A percentile compares a stretch with the other conserved stretches of the same genome.
These are phyloP conservation scores for Imleria badia DNA, from an alignment of 768 basidiomycete species.

Conservation along the genomic window DNA sequence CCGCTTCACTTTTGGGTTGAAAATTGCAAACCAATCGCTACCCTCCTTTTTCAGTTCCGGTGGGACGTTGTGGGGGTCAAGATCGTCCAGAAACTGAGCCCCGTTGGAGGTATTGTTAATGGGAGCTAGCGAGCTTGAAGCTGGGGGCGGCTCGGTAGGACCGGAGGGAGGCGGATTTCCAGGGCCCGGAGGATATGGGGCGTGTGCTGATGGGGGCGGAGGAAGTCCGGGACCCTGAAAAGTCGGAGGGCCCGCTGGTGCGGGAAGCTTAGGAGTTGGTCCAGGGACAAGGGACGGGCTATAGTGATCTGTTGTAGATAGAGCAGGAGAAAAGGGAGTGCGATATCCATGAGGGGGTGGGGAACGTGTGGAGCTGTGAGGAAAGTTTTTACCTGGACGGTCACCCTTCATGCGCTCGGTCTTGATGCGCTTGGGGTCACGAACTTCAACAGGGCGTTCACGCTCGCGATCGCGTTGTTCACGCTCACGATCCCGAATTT, in stretches of 20 bases:
- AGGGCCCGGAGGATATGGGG: constrained; percentile 32
- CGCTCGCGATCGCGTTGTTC: constrained; percentile 45
- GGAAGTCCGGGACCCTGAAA: constrained; percentile 39
- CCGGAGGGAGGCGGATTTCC: constrained; percentile 33
- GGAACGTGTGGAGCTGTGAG: constrained; percentile 26
- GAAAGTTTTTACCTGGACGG: constrained; percentile 40
- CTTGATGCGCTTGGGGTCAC: constrained; percentile 65
- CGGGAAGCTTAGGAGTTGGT: constrained; percentile 38
- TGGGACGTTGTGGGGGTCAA: constrained; percentile 35
- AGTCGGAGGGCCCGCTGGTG: constrained; percentile 28
- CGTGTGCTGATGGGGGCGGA: constrained; percentile 33
- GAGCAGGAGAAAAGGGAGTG: constrained; percentile 23
- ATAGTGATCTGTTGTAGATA: constrained; percentile 33
- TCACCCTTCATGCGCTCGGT: constrained; percentile 48
- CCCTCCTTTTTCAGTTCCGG: constrained; percentile 57
- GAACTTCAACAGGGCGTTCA: constrained; percentile 44
- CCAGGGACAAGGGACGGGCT: constrained; percentile 39
- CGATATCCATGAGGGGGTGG: constrained; percentile 35
- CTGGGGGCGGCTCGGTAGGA: constrained; percentile 24
- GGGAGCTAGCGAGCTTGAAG: constrained; percentile 26
- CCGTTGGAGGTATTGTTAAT: constrained; percentile 29
- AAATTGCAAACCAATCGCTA: constrained; percentile 85
- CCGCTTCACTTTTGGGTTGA: constrained; percentile 78
- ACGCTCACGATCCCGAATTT: constrained; percentile 36
- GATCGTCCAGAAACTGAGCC: constrained; percentile 35